Evolutionary conservation across 2,329 filamentous ascomycete species (phyloP), one percentile per base, ranked within the genome.

Genomic region (Aspergillus bombycis): DNA sequence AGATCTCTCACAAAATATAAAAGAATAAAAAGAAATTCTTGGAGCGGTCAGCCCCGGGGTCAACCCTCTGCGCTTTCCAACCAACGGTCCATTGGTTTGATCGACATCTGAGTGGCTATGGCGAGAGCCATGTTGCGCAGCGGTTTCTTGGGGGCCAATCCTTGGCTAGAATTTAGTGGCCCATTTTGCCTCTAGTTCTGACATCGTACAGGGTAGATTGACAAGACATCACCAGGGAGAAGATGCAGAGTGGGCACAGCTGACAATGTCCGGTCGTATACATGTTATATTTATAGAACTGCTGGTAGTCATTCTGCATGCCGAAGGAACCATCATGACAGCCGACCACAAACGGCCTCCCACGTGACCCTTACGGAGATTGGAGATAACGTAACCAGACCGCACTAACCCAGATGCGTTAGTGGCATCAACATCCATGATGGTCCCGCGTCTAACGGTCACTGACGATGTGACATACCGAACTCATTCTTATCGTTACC

Each of bases 301-400:
- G 16, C 8, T 5, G 14, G 34, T 36, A 19, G 2, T 19, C 8
- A 41, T 41, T 41, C 28, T 32, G 12, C 56, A 14, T 12, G 14
- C 52, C 16, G 30, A 14, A n/a, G 26, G 28, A 53, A 30, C 36
- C 7, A 23, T 23, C 16, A 41, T 41, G 38, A 41, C 38, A 41
- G 8, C 12, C 19, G 38, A 16, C 16, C 38, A 41, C 19, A 21
- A 23, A 28, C n/a, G 43, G 26, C 30, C 11, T 14, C 16, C 16
- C 61, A 63, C 61, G 61, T 63, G 61, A 57, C 36, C 12, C 16
- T 3, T 28, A n/a, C 61, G 52, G 61, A 60, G 46, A 60, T 54
- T 48, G 50, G 52, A 57, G 48, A 58, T 62, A 58, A 58, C 23
- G 10, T 46, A 26, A 26, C 46, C 36, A 14, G 12, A 1, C 26